Evolutionary conservation across 192 early-diverging fungal genomes (phyloP), one percentile per base, ranked within the genome.

Genomic region (Coemansia pectinata): DNA sequence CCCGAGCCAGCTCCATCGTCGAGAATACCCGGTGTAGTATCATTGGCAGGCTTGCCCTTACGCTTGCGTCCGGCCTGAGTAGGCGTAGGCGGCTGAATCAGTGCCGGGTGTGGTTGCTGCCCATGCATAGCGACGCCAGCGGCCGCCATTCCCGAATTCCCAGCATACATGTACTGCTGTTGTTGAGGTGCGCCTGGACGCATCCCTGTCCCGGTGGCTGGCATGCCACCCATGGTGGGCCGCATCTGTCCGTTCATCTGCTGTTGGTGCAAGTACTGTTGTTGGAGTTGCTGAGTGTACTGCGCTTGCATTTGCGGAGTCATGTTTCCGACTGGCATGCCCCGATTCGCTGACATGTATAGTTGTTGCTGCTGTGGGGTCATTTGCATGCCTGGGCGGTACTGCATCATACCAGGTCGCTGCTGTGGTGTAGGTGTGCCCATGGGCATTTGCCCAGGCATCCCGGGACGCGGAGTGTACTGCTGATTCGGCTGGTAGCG

Each of bases 31-130:
- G 58, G 62, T 19, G 60, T 48, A 1, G 53, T 41, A 5, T 67
- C 70, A 3, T 73, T n/a, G 23, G 36, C 58, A 4, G 60, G 12
- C n/a, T 55, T 59, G 29, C 67, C 58, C 57, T 78, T 78, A 44
- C 76, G 71, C 59, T 73, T 78, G 39, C 76, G 70, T 19, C 50
- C 62, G 25, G 47, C 52, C 15, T 64, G 70, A 27, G 36, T 21
- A 6, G 69, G 62, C 41, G 55, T 59, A 17, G 17, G 11, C 23
- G 68, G 53, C 57, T 74, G 72, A 21, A 83, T 72, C n/a, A 83
- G 67, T 15, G 80, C 44, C 12, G 75, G 75, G 38, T 83, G 80
- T 29, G 69, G 65, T 38, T 77, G 80, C 42, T 73, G 72, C 2
- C 63, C 69, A 11, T 63, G 69, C 10, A 73, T 42, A 1, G 72